Conservation (phyloP, 192 early-diverging fungal genomes). For the Linnemannia elongata region DNA sequence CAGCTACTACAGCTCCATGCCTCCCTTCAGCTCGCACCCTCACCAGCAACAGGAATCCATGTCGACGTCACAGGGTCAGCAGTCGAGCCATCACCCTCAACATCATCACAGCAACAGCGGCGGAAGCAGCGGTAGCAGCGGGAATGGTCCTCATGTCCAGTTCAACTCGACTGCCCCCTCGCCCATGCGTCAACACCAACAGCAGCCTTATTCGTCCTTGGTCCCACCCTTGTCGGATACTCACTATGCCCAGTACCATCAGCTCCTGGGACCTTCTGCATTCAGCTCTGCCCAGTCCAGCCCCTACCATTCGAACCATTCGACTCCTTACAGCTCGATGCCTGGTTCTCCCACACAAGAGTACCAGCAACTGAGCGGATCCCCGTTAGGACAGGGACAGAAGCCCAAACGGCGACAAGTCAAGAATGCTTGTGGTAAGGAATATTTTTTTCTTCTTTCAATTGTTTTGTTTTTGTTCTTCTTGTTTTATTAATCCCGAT, state of each 20-base stretch:
- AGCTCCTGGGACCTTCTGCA: slow-evolving; percentile 42
- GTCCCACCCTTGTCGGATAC: slow-evolving; percentile 45
- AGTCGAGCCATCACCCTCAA: background rate
- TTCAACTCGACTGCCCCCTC: slow-evolving; percentile 47
- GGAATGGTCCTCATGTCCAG: slow-evolving; percentile 27
- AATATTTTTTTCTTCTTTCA: background rate
- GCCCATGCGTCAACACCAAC: slow-evolving; percentile 51
- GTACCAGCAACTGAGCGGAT: slow-evolving; percentile 32
- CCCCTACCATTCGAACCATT: slow-evolving; percentile 53
- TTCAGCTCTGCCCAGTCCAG: slow-evolving; percentile 49
- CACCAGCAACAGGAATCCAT: slow-evolving; percentile 17
- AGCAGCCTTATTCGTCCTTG: slow-evolving; percentile 34
- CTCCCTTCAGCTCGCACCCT: slow-evolving; percentile 25
- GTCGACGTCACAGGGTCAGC: slow-evolving; percentile 1
- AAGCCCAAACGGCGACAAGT: slow-evolving; percentile 83
- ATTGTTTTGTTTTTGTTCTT: slow-evolving; percentile 1
- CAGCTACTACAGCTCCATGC: slow-evolving; percentile 28
- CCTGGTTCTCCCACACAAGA: slow-evolving; percentile 45
- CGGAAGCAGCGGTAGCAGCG: slow-evolving; percentile 16
- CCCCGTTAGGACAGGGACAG: slow-evolving; percentile 11
- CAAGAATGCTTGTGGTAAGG: slow-evolving; percentile 91
- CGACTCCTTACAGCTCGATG: slow-evolving; percentile 57
- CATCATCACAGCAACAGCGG: slow-evolving; percentile 15
- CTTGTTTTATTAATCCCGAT: background rate
- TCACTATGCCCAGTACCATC: slow-evolving; percentile 49